phyloP scores from a whole-genome alignment of 208 protist species.

The Willaertia magna region DNA sequence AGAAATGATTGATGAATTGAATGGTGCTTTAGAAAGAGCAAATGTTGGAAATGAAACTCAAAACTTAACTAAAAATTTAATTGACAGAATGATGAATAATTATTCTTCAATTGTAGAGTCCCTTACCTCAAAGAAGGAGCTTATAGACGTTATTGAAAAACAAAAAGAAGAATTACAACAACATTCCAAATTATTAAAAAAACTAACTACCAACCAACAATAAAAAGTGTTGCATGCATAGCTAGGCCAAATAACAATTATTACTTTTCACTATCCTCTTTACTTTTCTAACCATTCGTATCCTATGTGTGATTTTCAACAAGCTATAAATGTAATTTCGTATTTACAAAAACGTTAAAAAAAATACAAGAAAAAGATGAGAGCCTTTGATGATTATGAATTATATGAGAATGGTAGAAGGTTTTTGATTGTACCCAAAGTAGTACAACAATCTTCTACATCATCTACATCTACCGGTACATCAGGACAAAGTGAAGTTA shows the following conservation, averaged over 20 bases:
- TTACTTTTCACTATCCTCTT: no score
- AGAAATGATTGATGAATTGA: slow-evolving; percentile 8
- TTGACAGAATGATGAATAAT: neutral
- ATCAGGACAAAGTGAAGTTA: no score
- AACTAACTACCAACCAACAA: no score
- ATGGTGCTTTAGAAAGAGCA: neutral
- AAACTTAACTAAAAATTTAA: neutral
- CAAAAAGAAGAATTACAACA: neutral
- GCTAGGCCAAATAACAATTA: neutral
- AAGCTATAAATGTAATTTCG: no score
- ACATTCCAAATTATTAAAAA: neutral
- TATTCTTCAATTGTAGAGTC: neutral
- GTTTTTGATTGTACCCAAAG: neutral
- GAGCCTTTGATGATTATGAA: neutral
- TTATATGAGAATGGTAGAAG: neutral
- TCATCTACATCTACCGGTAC: neutral
- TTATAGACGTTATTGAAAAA: neutral
- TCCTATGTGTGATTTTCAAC: no score
- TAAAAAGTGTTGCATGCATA: neutral
- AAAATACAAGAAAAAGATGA: neutral
- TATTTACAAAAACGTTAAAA: neutral
- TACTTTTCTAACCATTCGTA: no score
- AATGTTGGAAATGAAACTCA: neutral
- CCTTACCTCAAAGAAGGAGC: neutral
- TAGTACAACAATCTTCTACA: neutral